Base-by-base conservation (phyloP, 176 grass and related monocot genomes). In the Cymbopogon citratus region DNA sequence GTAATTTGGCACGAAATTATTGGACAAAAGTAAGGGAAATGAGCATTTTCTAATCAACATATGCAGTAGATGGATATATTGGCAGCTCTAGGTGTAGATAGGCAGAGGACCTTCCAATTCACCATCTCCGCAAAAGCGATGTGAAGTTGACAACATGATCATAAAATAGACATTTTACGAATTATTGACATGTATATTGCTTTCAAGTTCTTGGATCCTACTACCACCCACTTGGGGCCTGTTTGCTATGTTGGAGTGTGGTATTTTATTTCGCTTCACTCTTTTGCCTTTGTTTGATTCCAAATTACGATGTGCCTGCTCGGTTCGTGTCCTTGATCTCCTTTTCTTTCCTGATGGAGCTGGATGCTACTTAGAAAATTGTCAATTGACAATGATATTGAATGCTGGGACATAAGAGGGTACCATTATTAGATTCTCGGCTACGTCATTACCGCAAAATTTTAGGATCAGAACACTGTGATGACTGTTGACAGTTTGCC, bases 381-480 rank as follows among this genome's bases (percentile, higher is more conserved):
- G 64, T 43, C 63, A 63, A 10, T 64, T 71, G 63, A 71, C 14
- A 69, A 63, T 39, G n/a, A 84, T 62, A 73, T 67, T 74, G 69
- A 27, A 79, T 77, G 75, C 44, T 51, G 26, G 73, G 59, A 61
- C 28, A 77, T 57, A 78, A 39, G 21, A 67, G 26, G 61, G 23
- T 51, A 34, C 48, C 70, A 63, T 85, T 77, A 81, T 89, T 73
- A 73, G 62, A 79, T 83, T 79, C 84, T 56, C 68, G 0, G 49
- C 49, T 86, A 83, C 73, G 68, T 63, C 57, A 81, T 85, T 69
- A 80, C 31, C 28, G 36, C 54, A 56, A 89, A 76, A 45, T 71
- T 72, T 45, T 64, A 56, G 34, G 54, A 76, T 85, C 75, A 85
- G 40, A 63, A 35, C 75, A 63, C 27, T 80, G 62, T 52, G 56